Percentiles rank a stretch among this genome's conserved stretches.
Evolutionary conservation across 2,329 filamentous ascomycete species (phyloP).

Genomic region (Trichoderma harzianum): DNA sequence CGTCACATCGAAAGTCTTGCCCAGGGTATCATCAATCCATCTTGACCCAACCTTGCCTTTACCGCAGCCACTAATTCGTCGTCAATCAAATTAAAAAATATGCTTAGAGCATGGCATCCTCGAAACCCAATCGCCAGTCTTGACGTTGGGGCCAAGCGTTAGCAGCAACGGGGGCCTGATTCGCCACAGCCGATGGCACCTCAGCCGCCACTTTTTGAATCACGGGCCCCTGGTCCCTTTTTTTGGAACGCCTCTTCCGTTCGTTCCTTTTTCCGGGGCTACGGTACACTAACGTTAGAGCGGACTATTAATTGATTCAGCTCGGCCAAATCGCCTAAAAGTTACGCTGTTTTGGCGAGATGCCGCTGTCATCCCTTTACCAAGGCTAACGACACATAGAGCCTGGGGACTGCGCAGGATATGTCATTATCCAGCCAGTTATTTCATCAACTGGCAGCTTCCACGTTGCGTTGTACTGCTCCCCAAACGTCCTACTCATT

Average conservation of each 20-base stretch:
- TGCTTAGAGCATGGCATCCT: neutral
- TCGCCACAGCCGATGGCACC: neutral
- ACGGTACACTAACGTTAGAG: neutral
- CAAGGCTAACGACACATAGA: neutral
- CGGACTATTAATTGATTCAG: neutral
- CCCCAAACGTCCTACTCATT: neutral
- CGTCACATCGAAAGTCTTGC: neutral
- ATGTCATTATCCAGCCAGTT: neutral
- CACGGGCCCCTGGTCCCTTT: neutral
- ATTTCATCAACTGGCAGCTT: neutral
- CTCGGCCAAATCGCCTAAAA: neutral
- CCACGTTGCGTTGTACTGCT: neutral
- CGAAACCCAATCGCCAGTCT: neutral
- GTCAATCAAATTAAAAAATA: neutral
- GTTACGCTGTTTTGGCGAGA: neutral
- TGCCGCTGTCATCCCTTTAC: neutral
- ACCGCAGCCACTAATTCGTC: neutral
- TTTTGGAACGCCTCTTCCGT: neutral
- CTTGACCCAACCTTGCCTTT: neutral
- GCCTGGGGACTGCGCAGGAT: neutral
- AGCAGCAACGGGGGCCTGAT: neutral
- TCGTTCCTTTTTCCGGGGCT: neutral
- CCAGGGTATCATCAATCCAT: neutral
- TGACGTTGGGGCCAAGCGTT: neutral
- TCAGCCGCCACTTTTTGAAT: conserved; percentile 5